These are phyloP conservation scores for Barbatosphaeria neglecta DNA, from an alignment of 495 filamentous ascomycete species.

Conservation along the genomic window DNA sequence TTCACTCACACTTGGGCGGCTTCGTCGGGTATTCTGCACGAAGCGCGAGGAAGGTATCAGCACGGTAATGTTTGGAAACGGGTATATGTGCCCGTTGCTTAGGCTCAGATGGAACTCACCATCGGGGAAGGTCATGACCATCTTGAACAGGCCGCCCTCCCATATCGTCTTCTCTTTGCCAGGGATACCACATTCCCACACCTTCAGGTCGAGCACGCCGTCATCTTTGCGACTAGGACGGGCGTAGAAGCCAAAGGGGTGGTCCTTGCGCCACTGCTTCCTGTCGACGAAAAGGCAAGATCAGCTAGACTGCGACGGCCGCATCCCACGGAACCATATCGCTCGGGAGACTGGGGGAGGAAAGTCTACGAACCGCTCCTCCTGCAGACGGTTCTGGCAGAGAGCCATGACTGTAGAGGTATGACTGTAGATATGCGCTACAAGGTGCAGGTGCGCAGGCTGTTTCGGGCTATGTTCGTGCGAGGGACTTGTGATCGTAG, in stretches of 20 bases:
- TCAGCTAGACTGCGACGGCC: conserved; percentile 4
- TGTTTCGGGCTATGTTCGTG: neutral
- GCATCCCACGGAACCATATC: neutral
- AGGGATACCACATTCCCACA: conserved; percentile 92
- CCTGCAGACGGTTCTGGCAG: conserved; percentile 61
- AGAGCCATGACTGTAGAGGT: conserved; percentile 47
- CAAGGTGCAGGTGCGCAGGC: neutral
- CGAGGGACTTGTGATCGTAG: no score
- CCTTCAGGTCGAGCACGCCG: conserved; percentile 82
- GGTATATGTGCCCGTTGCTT: neutral
- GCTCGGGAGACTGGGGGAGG: neutral
- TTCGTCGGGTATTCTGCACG: conserved; percentile 91
- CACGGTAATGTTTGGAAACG: neutral
- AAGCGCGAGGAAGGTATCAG: conserved; percentile 1
- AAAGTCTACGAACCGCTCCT: conserved; percentile 53
- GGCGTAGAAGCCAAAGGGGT: conserved; percentile 96
- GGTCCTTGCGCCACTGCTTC: conserved; percentile 93
- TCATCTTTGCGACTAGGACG: conserved; percentile 68
- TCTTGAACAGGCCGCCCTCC: conserved; percentile 92
- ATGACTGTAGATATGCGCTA: neutral
- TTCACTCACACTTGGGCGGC: conserved; percentile 81
- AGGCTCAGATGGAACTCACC: conserved; percentile 51
- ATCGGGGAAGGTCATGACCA: conserved; percentile 87
- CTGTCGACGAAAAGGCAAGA: conserved; percentile 28
- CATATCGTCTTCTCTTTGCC: conserved; percentile 93